Conservation (phyloP, 2,329 filamentous ascomycete species). For the Calonectria honghensis region DNA sequence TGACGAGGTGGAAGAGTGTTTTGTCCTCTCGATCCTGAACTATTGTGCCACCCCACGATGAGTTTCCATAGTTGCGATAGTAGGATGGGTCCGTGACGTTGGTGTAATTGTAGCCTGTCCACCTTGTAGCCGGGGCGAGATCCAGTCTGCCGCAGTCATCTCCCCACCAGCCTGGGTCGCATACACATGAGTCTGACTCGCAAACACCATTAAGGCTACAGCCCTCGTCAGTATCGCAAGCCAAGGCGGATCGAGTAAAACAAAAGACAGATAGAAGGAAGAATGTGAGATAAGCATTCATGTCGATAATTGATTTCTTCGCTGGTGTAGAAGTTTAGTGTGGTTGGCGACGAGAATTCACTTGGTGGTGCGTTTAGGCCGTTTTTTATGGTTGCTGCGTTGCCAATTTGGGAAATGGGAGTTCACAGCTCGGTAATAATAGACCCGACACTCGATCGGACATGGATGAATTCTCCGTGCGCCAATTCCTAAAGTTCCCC, state of each 20-base stretch:
- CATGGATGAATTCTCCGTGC: not conserved
- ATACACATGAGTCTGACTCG: not conserved
- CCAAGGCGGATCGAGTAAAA: not conserved
- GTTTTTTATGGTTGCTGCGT: not conserved
- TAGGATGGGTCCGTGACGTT: not conserved
- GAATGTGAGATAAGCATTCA: not conserved
- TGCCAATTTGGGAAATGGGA: no score
- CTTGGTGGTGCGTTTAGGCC: not conserved
- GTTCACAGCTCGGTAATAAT: not conserved
- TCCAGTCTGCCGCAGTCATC: conserved; percentile 17
- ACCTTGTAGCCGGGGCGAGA: conserved; percentile 9
- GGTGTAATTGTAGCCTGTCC: conserved; percentile 13
- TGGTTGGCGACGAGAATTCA: not conserved
- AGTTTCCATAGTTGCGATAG: conserved; percentile 14
- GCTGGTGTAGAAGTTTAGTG: not conserved
- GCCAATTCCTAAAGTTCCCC: not conserved
- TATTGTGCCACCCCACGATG: conserved; percentile 1
- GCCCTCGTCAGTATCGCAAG: not conserved
- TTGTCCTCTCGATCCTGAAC: conserved; percentile 13
- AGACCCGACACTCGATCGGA: not conserved
- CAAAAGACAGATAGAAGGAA: not conserved
- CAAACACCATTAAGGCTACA: conserved; percentile 10
- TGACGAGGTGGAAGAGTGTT: conserved; percentile 8
- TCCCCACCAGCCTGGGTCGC: conserved; percentile 15
- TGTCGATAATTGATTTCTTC: not conserved